phyloP scores from a whole-genome alignment of 2,329 filamentous ascomycete species.

The Venturia asperata region DNA sequence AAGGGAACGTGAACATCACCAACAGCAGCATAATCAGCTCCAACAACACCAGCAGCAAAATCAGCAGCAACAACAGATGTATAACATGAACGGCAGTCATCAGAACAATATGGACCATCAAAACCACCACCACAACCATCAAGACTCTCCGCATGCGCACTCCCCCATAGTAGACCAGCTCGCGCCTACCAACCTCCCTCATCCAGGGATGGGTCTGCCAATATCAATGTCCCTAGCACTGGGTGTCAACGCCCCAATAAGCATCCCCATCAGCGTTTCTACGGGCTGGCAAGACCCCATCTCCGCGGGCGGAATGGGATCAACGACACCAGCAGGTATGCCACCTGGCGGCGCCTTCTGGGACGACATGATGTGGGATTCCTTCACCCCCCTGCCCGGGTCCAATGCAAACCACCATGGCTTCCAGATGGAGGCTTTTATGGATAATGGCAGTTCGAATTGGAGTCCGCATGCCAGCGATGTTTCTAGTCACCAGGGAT shows the following conservation, averaged over 20 bases:
- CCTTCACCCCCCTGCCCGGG: slow-evolving; percentile 18
- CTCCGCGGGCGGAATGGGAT: slow-evolving; percentile 27
- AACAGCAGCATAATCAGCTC: slow-evolving; percentile 20
- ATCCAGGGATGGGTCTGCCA: slow-evolving; percentile 20
- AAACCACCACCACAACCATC: background rate
- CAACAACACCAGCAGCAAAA: slow-evolving; percentile 16
- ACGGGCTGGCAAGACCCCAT: slow-evolving; percentile 25
- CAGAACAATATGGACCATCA: background rate
- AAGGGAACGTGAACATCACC: slow-evolving; percentile 8
- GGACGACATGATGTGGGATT: slow-evolving; percentile 40
- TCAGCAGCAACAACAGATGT: slow-evolving; percentile 6
- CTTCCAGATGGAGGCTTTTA: slow-evolving; percentile 12
- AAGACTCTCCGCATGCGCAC: slow-evolving; percentile 7
- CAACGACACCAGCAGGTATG: slow-evolving; percentile 21
- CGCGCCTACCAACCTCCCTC: slow-evolving; percentile 15
- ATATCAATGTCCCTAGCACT: slow-evolving; percentile 18
- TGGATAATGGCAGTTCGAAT: background rate
- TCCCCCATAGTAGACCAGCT: slow-evolving; percentile 18
- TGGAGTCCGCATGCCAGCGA: slow-evolving; percentile 9
- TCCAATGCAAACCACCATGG: background rate
- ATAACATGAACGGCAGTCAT: background rate
- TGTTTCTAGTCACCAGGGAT: background rate
- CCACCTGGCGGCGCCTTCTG: slow-evolving; percentile 27
- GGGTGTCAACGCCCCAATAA: slow-evolving; percentile 21
- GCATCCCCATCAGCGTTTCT: background rate